These are phyloP conservation scores for Leccinum subtestaceum DNA, from an alignment of 768 basidiomycete genomes.

Conservation along the genomic window DNA sequence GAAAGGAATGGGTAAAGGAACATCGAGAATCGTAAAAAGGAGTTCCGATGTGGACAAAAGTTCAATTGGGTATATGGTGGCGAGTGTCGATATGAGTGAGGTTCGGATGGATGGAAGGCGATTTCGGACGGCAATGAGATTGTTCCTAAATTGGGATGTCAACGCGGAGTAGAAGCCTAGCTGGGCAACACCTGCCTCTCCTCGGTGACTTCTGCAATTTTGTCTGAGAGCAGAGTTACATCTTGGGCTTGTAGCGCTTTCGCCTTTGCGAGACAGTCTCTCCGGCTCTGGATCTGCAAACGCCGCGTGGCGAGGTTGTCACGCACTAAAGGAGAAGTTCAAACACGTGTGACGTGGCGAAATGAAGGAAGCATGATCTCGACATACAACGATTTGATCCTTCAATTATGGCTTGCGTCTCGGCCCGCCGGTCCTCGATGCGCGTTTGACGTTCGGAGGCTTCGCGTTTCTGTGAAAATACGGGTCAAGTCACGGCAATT, in stretches of 20 bases:
- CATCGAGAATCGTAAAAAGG: constrained; percentile 82
- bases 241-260: constrained; percentile 38
- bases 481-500: constrained; percentile 25
- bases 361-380: constrained; percentile 22
- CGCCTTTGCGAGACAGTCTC: constrained; percentile 45
- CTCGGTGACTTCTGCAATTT: constrained; percentile 35
- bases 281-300: constrained; percentile 44
- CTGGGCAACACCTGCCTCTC: constrained; percentile 35
- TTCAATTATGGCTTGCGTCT: constrained; percentile 41
- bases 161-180: constrained; percentile 13
- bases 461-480: constrained; percentile 56
- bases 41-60: constrained; percentile 79
- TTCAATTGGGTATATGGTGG: constrained; percentile 85
- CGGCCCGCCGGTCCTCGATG: constrained; percentile 47
- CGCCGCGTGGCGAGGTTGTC: constrained; percentile 42
- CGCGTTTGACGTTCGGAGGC: constrained; percentile 61
- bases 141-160: constrained; percentile 38
- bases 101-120: constrained; percentile 54
- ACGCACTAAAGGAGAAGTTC: constrained; percentile 36
- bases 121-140: constrained; percentile 45
- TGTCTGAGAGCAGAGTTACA: constrained; percentile 19
- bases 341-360: constrained; percentile 14
- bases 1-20: constrained; percentile 88
- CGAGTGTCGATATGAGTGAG: constrained; percentile 65
- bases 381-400: constrained; percentile 46